Evolutionary conservation across 2,329 filamentous ascomycete species (phyloP).

Genomic region (Orbilia brochopaga): DNA sequence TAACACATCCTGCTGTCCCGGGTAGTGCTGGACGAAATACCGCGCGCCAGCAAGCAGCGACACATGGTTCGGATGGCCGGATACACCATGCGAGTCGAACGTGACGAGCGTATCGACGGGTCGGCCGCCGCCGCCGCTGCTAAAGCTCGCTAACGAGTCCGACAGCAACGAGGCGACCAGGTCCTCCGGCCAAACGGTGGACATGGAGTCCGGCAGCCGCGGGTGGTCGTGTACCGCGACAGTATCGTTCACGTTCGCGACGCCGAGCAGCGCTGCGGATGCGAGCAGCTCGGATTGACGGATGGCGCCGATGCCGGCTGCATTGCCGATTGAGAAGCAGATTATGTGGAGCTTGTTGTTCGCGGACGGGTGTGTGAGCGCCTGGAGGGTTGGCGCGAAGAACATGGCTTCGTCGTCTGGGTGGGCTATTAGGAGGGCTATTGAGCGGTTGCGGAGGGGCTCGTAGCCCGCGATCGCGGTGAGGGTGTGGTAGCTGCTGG

Average conservation of each 20-base stretch:
- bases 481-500: conserved; percentile 62
- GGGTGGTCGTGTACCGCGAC: conserved; percentile 54
- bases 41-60: conserved; percentile 83
- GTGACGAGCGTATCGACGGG: conserved; percentile 84
- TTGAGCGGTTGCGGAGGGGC: conserved; percentile 77
- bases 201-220: conserved; percentile 78
- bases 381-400: conserved; percentile 85
- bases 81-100: conserved; percentile 83
- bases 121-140: conserved; percentile 59
- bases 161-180: conserved; percentile 65
- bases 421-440: conserved; percentile 92
- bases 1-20: conserved; percentile 56
- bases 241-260: conserved; percentile 74
- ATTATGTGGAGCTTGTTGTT: conserved; percentile 94
- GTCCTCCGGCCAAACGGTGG: conserved; percentile 72
- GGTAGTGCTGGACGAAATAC: conserved; percentile 66
- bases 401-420: conserved; percentile 99
- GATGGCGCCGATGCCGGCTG: conserved; percentile 82
- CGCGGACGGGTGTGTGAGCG: conserved; percentile 77
- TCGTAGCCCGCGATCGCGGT: conserved; percentile 66
- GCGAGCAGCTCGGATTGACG: conserved; percentile 82
- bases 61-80: conserved; percentile 89
- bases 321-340: conserved; percentile 77
- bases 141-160: conserved; percentile 20
- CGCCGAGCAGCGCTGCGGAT: conserved; percentile 76